phyloP scores from a whole-genome alignment of 305 asterid species.

The Solanum chacoense region DNA sequence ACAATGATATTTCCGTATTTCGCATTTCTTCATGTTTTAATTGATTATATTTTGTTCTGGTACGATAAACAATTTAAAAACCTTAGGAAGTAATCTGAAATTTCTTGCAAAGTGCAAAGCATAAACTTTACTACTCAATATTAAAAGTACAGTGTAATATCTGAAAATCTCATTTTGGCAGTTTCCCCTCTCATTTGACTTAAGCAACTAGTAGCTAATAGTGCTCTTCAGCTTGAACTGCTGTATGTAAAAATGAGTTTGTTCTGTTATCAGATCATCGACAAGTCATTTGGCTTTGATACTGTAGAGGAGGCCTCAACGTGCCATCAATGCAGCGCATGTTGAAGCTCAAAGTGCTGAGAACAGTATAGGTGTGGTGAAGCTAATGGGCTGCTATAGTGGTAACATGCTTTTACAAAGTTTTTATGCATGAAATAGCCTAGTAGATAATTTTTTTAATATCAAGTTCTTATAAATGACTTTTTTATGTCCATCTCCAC shows the following conservation, averaged over 20 bases:
- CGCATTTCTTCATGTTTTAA: conserved; percentile 5
- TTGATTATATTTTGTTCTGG: not conserved
- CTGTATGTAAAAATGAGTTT: not conserved
- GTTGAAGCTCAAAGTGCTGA: conserved; percentile 41
- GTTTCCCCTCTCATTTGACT: not conserved
- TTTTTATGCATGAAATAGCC: not conserved
- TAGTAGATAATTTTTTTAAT: not conserved
- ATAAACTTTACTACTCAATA: not conserved
- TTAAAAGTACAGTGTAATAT: not conserved
- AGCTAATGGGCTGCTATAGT: conserved; percentile 39
- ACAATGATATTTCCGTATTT: conserved; percentile 80
- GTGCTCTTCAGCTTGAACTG: not conserved
- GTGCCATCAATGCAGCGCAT: conserved; percentile 34
- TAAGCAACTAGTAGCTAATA: not conserved
- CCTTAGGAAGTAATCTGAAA: not conserved
- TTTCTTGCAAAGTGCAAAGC: not conserved
- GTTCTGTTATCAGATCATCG: conserved; percentile 27
- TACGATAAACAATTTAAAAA: not conserved
- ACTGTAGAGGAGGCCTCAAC: conserved; percentile 44
- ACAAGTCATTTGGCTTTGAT: conserved; percentile 43
- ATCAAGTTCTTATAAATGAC: not conserved
- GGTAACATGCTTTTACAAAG: conserved; percentile 13
- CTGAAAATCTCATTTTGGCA: not conserved
- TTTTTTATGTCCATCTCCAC: not conserved
- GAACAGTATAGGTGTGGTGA: conserved; percentile 39